Percentiles rank a stretch among this genome's conserved stretches.
Conservation (phyloP, 805 yeast genomes). For the Pichia manshurica region DNA sequence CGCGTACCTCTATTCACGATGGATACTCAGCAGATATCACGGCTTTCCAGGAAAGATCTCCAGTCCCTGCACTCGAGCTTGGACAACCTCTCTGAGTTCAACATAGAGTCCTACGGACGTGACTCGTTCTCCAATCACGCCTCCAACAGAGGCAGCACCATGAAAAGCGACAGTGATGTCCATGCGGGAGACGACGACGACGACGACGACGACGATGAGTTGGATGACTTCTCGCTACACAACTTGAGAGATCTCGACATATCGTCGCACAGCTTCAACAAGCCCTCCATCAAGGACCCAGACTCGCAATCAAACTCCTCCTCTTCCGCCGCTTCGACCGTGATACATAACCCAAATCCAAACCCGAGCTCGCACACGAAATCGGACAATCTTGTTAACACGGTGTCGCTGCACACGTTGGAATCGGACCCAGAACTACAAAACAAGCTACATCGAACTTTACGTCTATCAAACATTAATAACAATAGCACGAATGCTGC, state of each 20-base stretch:
- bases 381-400: not conserved
- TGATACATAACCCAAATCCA: slow-evolving; percentile 20
- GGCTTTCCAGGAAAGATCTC: slow-evolving; percentile 8
- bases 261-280: slow-evolving; percentile 9
- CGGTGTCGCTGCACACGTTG: slow-evolving; percentile 17
- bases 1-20: too few relatives aligned
- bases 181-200: slow-evolving; percentile 2
- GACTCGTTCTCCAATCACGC: not conserved
- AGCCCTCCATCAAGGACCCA: not conserved
- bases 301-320: slow-evolving; percentile 21
- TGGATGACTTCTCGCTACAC: slow-evolving; percentile 18
- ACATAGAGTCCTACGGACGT: too few relatives aligned
- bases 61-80: not conserved
- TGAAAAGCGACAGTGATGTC: too few relatives aligned
- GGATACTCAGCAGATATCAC: slow-evolving; percentile 2
- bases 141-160: too few relatives aligned
- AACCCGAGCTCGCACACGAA: slow-evolving; percentile 1
- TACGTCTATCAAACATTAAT: slow-evolving; percentile 1
- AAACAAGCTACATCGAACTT: slow-evolving; percentile 7
- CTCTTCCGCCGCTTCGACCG: slow-evolving; percentile 27
- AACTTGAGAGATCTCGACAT: slow-evolving; percentile 10
- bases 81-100: not conserved
- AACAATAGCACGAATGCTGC: not conserved
- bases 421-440: slow-evolving; percentile 20
- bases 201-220: slow-evolving; percentile 19